Percentiles rank a stretch among this genome's conserved stretches.
Conservation (phyloP, 2,329 filamentous ascomycete genomes). For the Botryotinia calthae region DNA sequence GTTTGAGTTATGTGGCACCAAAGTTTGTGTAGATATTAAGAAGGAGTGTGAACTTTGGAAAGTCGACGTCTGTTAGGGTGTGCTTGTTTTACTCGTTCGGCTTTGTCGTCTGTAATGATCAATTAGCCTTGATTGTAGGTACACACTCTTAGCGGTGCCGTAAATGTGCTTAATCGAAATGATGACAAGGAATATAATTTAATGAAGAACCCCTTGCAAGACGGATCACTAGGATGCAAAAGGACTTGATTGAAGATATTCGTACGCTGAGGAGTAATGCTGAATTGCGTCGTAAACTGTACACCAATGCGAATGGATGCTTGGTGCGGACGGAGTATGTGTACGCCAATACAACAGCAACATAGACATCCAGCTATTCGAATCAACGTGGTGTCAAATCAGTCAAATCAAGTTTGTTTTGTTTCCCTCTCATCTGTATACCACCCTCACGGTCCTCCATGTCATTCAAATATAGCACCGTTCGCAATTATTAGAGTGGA, state of each 20-base stretch:
- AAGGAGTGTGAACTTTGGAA: not conserved
- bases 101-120: not conserved
- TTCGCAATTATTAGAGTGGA: not conserved
- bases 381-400: not conserved
- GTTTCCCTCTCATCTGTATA: not conserved
- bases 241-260: not conserved
- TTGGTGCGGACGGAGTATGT: not conserved
- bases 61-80: not conserved
- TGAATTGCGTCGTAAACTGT: not conserved
- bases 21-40: not conserved
- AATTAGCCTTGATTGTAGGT: not conserved
- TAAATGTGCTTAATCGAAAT: slow-evolving; percentile 9
- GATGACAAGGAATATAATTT: slow-evolving; percentile 12
- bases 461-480: not conserved
- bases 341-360: too few species aligned
- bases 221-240: not conserved
- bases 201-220: slow-evolving; percentile 11
- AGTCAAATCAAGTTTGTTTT: slow-evolving; percentile 1
- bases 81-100: slow-evolving; percentile 2
- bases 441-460: not conserved
- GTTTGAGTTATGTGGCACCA: not conserved
- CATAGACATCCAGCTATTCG: not conserved
- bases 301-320: not conserved
- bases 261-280: not conserved
- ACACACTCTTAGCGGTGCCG: not conserved